These are phyloP conservation scores for Betula pendula DNA, from an alignment of 306 rosid genomes.

Conservation along the genomic window DNA sequence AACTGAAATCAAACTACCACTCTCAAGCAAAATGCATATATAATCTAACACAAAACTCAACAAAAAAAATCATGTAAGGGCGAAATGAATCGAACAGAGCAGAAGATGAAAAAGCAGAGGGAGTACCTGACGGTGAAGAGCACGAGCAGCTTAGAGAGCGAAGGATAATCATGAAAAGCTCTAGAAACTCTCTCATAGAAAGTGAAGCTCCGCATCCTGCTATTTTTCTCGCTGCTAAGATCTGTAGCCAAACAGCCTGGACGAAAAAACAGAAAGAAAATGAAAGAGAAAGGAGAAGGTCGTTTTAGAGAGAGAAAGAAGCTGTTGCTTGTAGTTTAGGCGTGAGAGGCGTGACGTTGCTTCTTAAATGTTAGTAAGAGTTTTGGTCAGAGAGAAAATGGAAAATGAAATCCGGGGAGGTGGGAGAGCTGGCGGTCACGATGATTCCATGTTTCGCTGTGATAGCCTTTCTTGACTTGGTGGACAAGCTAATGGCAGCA, in stretches of 20 bases:
- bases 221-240: background rate
- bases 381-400: conserved; percentile 2
- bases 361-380: background rate
- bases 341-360: background rate
- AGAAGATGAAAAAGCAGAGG: background rate
- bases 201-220: conserved; percentile 44
- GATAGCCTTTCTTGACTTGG: conserved; percentile 39
- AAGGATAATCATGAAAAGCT: conserved; percentile 48
- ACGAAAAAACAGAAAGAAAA: conserved; percentile 1
- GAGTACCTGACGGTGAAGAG: conserved; percentile 72
- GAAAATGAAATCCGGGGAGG: conserved; percentile 26
- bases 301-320: background rate
- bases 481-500: conserved; percentile 40
- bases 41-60: background rate
- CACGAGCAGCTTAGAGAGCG: conserved; percentile 54
- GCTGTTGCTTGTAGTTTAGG: background rate
- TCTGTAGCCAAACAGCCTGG: conserved; percentile 28
- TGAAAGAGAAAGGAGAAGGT: background rate
- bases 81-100: background rate
- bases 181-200: conserved; percentile 48
- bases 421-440: conserved; percentile 20
- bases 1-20: conserved; percentile 1
- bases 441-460: conserved; percentile 10
- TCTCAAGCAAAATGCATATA: background rate
- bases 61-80: background rate